Percentiles rank a stretch among this genome's conserved stretches.
These are phyloP conservation scores for Brassica rapa DNA, from an alignment of 345 rosid species.

Conservation along the genomic window DNA sequence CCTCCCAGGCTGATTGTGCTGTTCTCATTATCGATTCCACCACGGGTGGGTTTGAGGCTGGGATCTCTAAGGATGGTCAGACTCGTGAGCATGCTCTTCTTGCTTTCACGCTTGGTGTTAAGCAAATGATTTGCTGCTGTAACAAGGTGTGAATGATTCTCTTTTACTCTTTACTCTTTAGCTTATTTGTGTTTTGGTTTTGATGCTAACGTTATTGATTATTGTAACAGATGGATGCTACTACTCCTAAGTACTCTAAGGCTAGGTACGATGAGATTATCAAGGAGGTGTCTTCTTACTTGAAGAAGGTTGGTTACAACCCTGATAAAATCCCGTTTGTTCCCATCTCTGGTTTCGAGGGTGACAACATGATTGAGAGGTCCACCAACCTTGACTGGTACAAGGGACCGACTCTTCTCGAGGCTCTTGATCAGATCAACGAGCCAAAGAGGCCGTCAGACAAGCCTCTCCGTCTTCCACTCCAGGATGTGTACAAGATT, in stretches of 20 bases:
- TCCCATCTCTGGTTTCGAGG: conserved; percentile 55
- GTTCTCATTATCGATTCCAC: not conserved
- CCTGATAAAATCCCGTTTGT: conserved; percentile 52
- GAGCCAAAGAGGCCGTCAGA: conserved; percentile 85
- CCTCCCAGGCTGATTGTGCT: not conserved
- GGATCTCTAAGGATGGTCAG: not conserved
- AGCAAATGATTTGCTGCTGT: not conserved
- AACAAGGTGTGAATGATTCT: not conserved
- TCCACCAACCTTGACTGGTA: conserved; percentile 59
- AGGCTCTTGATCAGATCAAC: conserved; percentile 48
- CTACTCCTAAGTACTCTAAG: conserved; percentile 56
- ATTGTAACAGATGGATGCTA: conserved; percentile 47
- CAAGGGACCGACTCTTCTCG: conserved; percentile 56
- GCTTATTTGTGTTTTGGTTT: not conserved
- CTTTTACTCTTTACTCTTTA: not conserved
- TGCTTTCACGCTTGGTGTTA: not conserved
- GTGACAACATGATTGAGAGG: conserved; percentile 59
- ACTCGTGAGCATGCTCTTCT: not conserved
- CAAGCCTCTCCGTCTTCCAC: conserved; percentile 87
- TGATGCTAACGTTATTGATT: not conserved
- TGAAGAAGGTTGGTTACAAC: conserved; percentile 57
- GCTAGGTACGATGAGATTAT: conserved; percentile 53
- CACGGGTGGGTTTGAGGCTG: not conserved
- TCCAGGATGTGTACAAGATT: conserved; percentile 86
- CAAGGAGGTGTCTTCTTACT: conserved; percentile 55